Evolutionary conservation across 257 asterid genomes (phyloP), one percentile per base, ranked within the genome.

Genomic region (Nicotiana knightiana): DNA sequence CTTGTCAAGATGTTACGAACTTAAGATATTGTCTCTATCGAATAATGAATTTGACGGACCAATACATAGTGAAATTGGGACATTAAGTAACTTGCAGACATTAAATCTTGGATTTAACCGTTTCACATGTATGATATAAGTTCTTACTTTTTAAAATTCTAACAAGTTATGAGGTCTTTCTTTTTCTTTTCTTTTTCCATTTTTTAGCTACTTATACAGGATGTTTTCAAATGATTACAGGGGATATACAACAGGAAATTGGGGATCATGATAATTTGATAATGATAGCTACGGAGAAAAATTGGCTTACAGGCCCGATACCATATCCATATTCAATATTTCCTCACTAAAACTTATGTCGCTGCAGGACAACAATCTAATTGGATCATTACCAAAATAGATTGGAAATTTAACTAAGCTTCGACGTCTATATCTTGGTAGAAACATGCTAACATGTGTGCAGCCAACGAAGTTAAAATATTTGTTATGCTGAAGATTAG

Each of bases 1-100:
- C 21, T 70, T 70, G 37, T 70, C 78, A 11, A 43, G 59, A 70
- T 70, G 78, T 37, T 68, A 68, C 10, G 10, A 68, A 37, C 77
- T 68, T 68, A 55, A 68, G 77, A 5, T 68, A 37, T 68, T 68
- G 10, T 68, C 77, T 37, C 55, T 68, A 13, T 37, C 77, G 2
- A 68, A 37, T 68, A 68, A 68, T 68, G 55, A 68, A 37, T 68
- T 68, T 10, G 55, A 68, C 37, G 77, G 55, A 37, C 77, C 77
- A 17, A 37, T 68, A 68, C 55, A n/a, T 68, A 68, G 55, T 68
- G 77, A 68, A 68, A 37, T 68, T 68, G 55, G 32, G 3, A 68
- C 39, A 55, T 37, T 68, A 68, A 77, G 24, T 58, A 77, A 62
- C 57, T 77, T 77, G 58, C 77, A 21, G 35, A 10, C n/a, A 18